Conservation (phyloP, 225 moss, liverwort and hornwort genomes). For the Pseudisothecium myosuroides region DNA sequence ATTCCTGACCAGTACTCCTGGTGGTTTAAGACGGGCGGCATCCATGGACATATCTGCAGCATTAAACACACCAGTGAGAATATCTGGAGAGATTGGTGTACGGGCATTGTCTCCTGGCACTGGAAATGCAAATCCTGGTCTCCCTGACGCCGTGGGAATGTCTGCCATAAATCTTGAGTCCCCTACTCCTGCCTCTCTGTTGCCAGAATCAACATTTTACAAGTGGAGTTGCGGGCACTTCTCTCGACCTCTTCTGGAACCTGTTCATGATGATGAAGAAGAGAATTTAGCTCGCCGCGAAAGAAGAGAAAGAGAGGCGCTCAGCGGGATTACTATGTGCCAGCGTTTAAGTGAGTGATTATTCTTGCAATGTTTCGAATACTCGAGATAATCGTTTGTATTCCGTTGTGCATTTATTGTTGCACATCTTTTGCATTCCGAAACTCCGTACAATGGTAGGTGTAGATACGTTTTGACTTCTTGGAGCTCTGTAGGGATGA, state of each 20-base stretch:
- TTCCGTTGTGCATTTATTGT: not conserved
- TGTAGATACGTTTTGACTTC: not conserved
- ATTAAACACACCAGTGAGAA: conserved; percentile 46
- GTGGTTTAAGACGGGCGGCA: conserved; percentile 74
- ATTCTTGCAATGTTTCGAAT: not conserved
- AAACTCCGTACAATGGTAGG: not conserved
- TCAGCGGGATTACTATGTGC: conserved; percentile 66
- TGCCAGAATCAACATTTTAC: conserved; percentile 67
- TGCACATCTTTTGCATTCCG: not conserved
- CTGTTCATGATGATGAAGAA: conserved; percentile 74
- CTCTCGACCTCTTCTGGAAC: conserved; percentile 74
- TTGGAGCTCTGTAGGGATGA: not conserved
- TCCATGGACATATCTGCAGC: conserved; percentile 75
- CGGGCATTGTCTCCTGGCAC: conserved; percentile 51
- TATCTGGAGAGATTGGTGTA: conserved; percentile 52
- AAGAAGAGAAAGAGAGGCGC: conserved; percentile 66
- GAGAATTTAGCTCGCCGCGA: conserved; percentile 67
- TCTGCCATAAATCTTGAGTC: conserved; percentile 50
- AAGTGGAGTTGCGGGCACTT: conserved; percentile 93
- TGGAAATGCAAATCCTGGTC: conserved; percentile 32
- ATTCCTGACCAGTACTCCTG: conserved; percentile 39
- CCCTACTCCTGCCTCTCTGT: conserved; percentile 12
- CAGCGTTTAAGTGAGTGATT: conserved; percentile 76
- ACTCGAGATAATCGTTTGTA: not conserved
- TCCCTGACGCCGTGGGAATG: conserved; percentile 50